phyloP scores from a whole-genome alignment of 202 grass and related monocot species.

The Zizania palustris region DNA sequence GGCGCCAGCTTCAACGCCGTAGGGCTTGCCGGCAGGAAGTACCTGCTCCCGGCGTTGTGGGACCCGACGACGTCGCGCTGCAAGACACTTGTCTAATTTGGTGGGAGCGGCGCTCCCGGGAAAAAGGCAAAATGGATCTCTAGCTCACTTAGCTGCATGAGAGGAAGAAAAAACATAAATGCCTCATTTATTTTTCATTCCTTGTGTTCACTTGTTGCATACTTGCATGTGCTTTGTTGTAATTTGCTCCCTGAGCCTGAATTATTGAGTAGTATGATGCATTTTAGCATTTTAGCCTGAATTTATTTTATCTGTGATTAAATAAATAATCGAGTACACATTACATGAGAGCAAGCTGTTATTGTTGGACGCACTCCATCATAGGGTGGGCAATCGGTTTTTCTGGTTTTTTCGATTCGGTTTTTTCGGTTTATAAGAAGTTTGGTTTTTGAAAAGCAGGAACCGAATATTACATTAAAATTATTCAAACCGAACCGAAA shows the following conservation, averaged over 20 bases:
- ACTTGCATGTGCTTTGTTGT: constrained; percentile 9
- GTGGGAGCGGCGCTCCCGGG: constrained; percentile 4
- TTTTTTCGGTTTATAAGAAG: too few species aligned
- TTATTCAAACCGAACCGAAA: too few species aligned
- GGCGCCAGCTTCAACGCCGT: constrained; percentile 82
- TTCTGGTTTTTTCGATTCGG: too few species aligned
- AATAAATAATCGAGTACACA: not conserved
- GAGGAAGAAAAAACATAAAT: constrained; percentile 38
- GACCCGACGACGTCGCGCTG: constrained; percentile 70
- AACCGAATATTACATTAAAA: too few species aligned
- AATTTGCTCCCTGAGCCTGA: constrained; percentile 1
- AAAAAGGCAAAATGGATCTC: not conserved
- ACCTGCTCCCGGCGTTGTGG: constrained; percentile 88
- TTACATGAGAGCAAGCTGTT: not conserved
- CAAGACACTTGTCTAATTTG: constrained; percentile 59
- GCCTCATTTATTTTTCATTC: constrained; percentile 47
- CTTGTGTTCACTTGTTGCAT: constrained; percentile 18
- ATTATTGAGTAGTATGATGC: not conserved
- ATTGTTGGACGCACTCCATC: not conserved
- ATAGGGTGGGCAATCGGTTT: too few species aligned
- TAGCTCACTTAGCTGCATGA: not conserved
- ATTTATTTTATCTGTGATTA: too few species aligned
- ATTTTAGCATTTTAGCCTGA: too few species aligned
- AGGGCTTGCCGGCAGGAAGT: constrained; percentile 64
- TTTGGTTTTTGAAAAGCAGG: too few species aligned